Conservation (phyloP, 805 yeast genomes). For the Komagataella populi region DNA sequence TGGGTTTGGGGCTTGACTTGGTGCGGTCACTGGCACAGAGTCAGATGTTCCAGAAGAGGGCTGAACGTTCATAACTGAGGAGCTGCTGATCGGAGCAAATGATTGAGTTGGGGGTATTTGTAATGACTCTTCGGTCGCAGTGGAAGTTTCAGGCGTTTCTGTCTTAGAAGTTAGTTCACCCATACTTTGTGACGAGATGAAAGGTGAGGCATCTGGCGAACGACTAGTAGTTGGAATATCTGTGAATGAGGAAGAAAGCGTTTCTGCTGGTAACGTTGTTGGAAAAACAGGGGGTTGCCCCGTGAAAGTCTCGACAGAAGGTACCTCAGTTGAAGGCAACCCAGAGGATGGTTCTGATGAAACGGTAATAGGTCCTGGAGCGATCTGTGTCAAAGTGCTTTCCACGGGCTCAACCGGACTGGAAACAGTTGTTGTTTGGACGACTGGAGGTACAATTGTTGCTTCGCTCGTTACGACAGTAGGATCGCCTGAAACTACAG, state of each 20-base stretch:
- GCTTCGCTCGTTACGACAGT: not conserved
- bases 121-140: not conserved
- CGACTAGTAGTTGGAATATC: not conserved
- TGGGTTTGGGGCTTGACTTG: not conserved
- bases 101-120: not conserved
- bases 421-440: not conserved
- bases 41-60: not conserved
- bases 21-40: not conserved
- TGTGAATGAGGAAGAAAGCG: not conserved
- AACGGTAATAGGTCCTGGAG: not conserved
- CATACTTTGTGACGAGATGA: not conserved
- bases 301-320: not conserved
- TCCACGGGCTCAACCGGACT: conserved; percentile 1
- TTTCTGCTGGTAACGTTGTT: not conserved
- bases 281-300: not conserved
- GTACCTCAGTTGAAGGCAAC: not conserved
- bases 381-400: conserved; percentile 1
- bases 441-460: not conserved
- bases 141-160: not conserved
- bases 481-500: not conserved
- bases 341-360: not conserved
- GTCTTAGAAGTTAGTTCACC: too few species aligned
- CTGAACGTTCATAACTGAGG: not conserved
- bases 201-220: not conserved
- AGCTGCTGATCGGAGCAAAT: not conserved